Base-by-base conservation (phyloP, 352 stramenopile genomes). In the Phytophthora multivora region DNA sequence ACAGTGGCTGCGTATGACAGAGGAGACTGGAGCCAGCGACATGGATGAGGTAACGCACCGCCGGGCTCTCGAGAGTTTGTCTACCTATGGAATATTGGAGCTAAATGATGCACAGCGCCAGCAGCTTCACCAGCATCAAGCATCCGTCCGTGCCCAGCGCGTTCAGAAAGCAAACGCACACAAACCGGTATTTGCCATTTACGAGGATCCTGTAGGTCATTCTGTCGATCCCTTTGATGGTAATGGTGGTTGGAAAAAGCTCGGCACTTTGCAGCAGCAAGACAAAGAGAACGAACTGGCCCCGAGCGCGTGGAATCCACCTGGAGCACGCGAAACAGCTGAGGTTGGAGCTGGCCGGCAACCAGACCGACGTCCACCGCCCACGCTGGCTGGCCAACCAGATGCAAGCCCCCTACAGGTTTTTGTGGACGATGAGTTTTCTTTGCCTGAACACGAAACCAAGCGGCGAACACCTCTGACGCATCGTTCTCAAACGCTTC, bases 171-270 rank as follows among this genome's bases (percentile, higher is more conserved):
- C 66, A 8, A 90, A 89, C 59, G 73, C 78, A 15, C 76, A 91
- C 69, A 93, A 93, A 63, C 83, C 83, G 80, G 83, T 90, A 88
- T 93, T 93, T 88, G 77, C 66, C 50, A 73, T 93, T 46, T 93
- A 91, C 56, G 81, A 93, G 69, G 83, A 93, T 58, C 80, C 78
- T 71, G 55, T 55, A 58, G 73, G 63, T 18, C 63, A 64, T 21
- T 69, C 86, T 54, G 62, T 81, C 39, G 83, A 93, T 78, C 55
- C 70, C 42, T 80, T 91, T 75, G 67, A 75, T 26, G 66, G 73
- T 59, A 80, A 73, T 71, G 62, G 71, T 77, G 71, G 86, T 62
- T 93, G 85, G 85, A 83, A 75, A 63, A 84, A 77, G 40, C 74
- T 93, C 25, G 73, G 75, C 55, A 87, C 83, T 6, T 47, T 72